Conservation (phyloP, 805 yeast genomes). For the Sugiyamaella valdiviana region DNA sequence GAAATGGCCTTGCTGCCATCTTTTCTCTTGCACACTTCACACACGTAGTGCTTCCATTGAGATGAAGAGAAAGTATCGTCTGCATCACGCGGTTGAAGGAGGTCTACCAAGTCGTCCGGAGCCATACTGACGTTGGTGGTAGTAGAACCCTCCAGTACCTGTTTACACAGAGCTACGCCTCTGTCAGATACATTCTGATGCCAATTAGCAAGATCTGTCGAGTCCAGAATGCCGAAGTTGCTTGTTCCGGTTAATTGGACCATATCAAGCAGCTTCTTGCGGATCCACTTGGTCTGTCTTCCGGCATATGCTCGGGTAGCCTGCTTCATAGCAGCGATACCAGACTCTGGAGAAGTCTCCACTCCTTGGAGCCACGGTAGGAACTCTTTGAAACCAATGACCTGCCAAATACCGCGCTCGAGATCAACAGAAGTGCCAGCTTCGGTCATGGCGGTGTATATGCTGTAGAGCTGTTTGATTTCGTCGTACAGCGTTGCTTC, state of each 20-base stretch:
- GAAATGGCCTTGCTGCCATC: conserved; percentile 51
- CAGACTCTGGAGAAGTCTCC: conserved; percentile 33
- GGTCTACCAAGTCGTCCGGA: conserved; percentile 36
- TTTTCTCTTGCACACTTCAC: conserved; percentile 56
- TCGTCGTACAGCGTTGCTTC: conserved; percentile 62
- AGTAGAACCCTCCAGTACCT: conserved; percentile 30
- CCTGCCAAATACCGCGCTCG: conserved; percentile 86
- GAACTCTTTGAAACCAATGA: conserved; percentile 70
- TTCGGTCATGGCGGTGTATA: conserved; percentile 22
- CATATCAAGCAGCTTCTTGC: conserved; percentile 59
- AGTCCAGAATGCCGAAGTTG: conserved; percentile 62
- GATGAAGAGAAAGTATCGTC: conserved; percentile 20
- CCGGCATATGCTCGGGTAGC: conserved; percentile 83
- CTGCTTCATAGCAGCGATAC: conserved; percentile 72
- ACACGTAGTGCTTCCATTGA: conserved; percentile 62
- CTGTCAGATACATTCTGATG: conserved; percentile 44
- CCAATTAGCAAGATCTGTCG: conserved; percentile 69
- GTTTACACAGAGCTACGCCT: conserved; percentile 46
- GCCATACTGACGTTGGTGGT: conserved; percentile 13
- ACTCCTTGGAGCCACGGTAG: conserved; percentile 25
- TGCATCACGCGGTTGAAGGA: conserved; percentile 22
- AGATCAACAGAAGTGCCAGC: conserved; percentile 40
- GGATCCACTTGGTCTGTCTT: conserved; percentile 86
- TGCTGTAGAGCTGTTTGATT: conserved; percentile 50
- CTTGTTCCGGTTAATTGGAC: conserved; percentile 42